Evolutionary conservation across 768 basidiomycete species (phyloP).

Genomic region (Tubosaeta brunneosetosa): DNA sequence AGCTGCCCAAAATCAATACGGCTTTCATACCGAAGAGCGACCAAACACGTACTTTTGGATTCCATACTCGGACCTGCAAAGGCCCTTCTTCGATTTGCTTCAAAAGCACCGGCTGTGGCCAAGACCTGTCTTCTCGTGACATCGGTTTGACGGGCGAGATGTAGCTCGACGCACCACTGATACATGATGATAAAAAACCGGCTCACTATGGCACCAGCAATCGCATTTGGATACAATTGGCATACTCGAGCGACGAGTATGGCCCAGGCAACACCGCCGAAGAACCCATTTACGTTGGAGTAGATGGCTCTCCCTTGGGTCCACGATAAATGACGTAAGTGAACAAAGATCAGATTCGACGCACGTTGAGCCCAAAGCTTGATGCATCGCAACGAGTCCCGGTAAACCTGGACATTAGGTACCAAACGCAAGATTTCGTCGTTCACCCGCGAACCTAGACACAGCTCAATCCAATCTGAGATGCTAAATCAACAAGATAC

Average conservation of each 20-base stretch:
- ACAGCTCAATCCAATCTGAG: conserved; percentile 9
- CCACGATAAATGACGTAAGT: conserved; percentile 5
- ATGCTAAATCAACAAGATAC: conserved; percentile 4
- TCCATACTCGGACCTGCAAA: conserved; percentile 93
- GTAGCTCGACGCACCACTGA: conserved; percentile 69
- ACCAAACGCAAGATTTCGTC: conserved; percentile 94
- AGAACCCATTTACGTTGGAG: conserved; percentile 95
- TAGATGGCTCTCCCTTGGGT: conserved; percentile 86
- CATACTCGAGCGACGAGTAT: conserved; percentile 99
- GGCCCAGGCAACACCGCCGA: conserved; percentile 98
- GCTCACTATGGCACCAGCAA: conserved; percentile 92
- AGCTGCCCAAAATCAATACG: conserved; percentile 43
- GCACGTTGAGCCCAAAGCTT: conserved; percentile 95
- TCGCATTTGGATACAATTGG: conserved; percentile 93
- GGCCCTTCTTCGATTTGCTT: conserved; percentile 97
- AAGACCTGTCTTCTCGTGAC: conserved; percentile 58
- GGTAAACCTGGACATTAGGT: conserved; percentile 90
- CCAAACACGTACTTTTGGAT: conserved; percentile 67
- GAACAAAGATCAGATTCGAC: conserved; percentile 26
- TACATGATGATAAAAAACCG: conserved; percentile 98
- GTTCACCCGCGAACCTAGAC: conserved; percentile 85
- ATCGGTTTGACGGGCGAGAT: background rate
- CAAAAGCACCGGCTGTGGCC: conserved; percentile 97
- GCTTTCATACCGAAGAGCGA: too few relatives aligned
- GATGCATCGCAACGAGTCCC: conserved; percentile 91